Evolutionary conservation across 371 early-diverging fungal genomes (phyloP), one percentile per base, ranked within the genome.

Genomic region (Choanephora cucurbitarum): DNA sequence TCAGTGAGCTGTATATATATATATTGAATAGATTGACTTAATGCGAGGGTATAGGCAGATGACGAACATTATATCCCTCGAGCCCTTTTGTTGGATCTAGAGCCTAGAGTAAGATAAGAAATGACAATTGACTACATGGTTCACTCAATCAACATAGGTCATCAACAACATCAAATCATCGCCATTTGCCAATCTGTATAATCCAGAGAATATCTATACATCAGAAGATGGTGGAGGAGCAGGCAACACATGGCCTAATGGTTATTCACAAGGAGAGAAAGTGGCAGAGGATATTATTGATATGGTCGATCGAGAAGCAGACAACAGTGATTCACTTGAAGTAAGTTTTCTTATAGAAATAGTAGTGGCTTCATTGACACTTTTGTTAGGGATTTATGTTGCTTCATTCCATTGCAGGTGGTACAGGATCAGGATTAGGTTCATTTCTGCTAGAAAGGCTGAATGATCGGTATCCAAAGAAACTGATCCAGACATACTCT

Each of bases 401-500:
- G 8, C 73, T 94, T 54, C 97, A 98, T 67, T 93, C 95, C 40
- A 91, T 96, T 49, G 97, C 97, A 14, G 98, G 98, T 19, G 98
- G 98, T 37, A 98, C 98, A 21, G 98, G 98, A n/a, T 92, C 93
- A 8, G 98, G 98, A 19, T 69, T 96, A 56, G 97, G 98, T 0
- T 95, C 95, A 3, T 95, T 90, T 59, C 50, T 97, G 40, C 63
- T 96, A 14, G 96, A 97, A 68, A 64, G 85, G 47, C 77, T 97
- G 42, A 91, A 91, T 63, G 99, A 99, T 68, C 83, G 96, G 48
- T 98, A 91, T 64, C 99, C 99, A 14, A 99, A 99, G 65, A 99
- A 98, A 71, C 76, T 98, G 46, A 85, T 99, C 50, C 96, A 96
- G 64, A 97, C 99, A 1, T 99, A 98, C 65, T 98, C 98, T 0